Conservation (phyloP, 345 rosid genomes). For the Populus alba region DNA sequence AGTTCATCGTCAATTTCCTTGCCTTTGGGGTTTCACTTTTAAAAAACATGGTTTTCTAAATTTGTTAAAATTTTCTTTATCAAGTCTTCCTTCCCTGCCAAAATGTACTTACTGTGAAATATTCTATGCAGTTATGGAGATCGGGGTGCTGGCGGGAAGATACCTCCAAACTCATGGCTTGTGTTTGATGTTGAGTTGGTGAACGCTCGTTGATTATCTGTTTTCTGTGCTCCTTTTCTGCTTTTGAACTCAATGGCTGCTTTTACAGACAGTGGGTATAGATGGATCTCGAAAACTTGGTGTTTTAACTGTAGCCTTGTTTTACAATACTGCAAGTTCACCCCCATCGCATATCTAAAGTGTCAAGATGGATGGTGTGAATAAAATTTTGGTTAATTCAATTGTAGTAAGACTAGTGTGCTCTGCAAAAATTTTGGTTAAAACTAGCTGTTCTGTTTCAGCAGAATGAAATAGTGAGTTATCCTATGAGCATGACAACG, state of each 20-base stretch:
- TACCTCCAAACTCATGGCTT: slow-evolving; percentile 75
- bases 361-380: neutral
- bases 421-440: slow-evolving; percentile 1
- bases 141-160: slow-evolving; percentile 39
- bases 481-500: neutral
- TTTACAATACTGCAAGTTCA: neutral
- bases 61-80: neutral
- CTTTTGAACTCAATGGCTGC: neutral
- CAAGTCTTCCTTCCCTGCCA: neutral
- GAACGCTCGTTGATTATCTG: slow-evolving; percentile 40
- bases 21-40: neutral
- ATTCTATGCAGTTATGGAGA: slow-evolving; percentile 46
- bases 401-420: neutral
- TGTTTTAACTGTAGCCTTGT: neutral
- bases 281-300: neutral
- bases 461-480: neutral
- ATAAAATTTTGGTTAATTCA: neutral
- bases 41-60: neutral
- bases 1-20: neutral
- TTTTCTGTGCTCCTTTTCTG: neutral
- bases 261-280: neutral
- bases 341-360: neutral
- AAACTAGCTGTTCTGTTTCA: neutral
- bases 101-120: neutral
- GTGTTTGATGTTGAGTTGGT: slow-evolving; percentile 67